A percentile compares a stretch with the other conserved stretches of the same genome.
These are phyloP conservation scores for Colletotrichum lindemuthianum DNA, from an alignment of 2,329 filamentous ascomycete genomes.

Conservation along the genomic window DNA sequence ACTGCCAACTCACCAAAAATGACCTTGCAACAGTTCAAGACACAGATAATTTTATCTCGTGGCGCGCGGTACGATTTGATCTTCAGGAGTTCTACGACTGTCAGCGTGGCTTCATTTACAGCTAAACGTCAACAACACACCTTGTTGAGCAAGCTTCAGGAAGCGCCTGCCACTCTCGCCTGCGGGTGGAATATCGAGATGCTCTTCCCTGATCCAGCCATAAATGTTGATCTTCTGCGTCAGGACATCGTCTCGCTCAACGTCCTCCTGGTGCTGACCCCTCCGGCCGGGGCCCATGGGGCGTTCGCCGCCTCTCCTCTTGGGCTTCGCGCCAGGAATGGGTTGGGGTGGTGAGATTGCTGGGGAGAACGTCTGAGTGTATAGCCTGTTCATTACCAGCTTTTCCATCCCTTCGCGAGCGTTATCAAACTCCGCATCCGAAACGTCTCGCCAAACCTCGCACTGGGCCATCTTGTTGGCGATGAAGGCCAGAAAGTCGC, in stretches of 20 bases:
- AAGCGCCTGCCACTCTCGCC: conserved; percentile 90
- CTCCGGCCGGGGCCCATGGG: conserved; percentile 82
- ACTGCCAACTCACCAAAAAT: conserved; percentile 78
- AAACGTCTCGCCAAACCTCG: conserved; percentile 95
- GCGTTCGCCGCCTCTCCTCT: conserved; percentile 74
- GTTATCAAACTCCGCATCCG: conserved; percentile 97
- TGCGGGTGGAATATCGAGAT: conserved; percentile 89
- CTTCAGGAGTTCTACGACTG: conserved; percentile 81
- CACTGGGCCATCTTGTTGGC: conserved; percentile 98
- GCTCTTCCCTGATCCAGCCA: conserved; percentile 91
- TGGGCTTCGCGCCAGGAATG: conserved; percentile 73
- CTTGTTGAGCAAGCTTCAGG: conserved; percentile 87
- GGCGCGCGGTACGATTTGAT: conserved; percentile 98
- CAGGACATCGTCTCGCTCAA: conserved; percentile 94
- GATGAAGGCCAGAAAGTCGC: conserved; percentile 96
- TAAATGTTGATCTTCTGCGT: conserved; percentile 98
- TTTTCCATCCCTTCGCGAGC: conserved; percentile 99
- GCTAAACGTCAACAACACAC: conserved; percentile 51
- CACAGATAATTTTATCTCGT: conserved; percentile 97
- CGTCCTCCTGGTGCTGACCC: conserved; percentile 97
- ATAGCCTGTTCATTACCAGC: conserved; percentile 97
- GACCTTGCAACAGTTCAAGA: conserved; percentile 98
- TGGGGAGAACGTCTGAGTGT: conserved; percentile 95
- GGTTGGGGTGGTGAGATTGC: conserved; percentile 86
- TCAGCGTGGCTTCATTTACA: conserved; percentile 41